These are phyloP conservation scores for Hyphodiscus sp. DNA, from an alignment of 2,329 filamentous ascomycete genomes.

Conservation along the genomic window DNA sequence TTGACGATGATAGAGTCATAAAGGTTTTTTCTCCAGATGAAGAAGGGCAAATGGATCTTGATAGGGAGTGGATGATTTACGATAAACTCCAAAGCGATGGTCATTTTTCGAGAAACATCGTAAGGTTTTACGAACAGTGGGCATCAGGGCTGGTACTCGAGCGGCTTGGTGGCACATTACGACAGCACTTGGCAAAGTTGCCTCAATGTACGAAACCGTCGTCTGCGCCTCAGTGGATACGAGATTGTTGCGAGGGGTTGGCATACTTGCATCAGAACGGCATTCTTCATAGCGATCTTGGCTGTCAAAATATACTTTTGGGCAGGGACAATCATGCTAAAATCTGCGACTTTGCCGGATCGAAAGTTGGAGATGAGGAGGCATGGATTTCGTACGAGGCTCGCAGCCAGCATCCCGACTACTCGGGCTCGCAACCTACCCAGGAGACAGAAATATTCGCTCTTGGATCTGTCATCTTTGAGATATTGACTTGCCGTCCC, in stretches of 20 bases:
- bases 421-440: conserved; percentile 2
- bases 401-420: conserved; percentile 5
- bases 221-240: neutral
- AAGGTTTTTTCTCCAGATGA: neutral
- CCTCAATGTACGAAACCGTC: neutral
- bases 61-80: neutral
- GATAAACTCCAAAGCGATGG: neutral
- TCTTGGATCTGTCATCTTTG: neutral
- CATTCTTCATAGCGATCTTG: conserved; percentile 8
- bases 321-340: neutral
- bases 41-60: neutral
- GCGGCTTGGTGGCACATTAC: neutral
- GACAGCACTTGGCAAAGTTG: neutral
- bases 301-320: conserved; percentile 9
- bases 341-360: conserved; percentile 11
- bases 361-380: neutral
- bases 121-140: neutral
- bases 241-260: neutral
- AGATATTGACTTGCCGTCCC: neutral
- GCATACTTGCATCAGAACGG: neutral
- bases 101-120: neutral
- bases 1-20: neutral
- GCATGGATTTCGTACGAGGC: conserved; percentile 4
- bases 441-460: conserved; percentile 5
- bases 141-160: neutral